These are phyloP conservation scores for Euphorbia schlechtendalii DNA, from an alignment of 441 rosid species.

Conservation along the genomic window DNA sequence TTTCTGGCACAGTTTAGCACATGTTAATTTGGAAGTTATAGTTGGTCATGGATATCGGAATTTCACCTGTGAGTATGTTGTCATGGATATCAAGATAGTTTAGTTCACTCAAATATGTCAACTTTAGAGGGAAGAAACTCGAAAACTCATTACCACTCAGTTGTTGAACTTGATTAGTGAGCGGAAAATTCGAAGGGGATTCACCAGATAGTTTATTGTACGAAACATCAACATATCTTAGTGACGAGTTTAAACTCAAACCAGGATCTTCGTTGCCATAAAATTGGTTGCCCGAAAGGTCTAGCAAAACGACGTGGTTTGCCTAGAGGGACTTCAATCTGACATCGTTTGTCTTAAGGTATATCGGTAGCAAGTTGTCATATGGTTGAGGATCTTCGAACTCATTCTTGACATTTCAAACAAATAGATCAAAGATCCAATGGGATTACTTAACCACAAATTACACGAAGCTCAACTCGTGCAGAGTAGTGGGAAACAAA, in stretches of 20 bases:
- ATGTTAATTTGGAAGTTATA: no score
- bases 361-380: no score
- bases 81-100: conserved; percentile 36
- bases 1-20: no score
- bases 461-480: no score
- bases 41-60: no score
- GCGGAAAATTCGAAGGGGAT: conserved; percentile 20
- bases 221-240: conserved; percentile 9
- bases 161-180: conserved; percentile 1
- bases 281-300: conserved; percentile 27
- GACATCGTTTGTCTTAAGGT: no score
- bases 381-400: no score
- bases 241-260: conserved; percentile 7
- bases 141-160: conserved; percentile 26
- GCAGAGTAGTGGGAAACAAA: no score
- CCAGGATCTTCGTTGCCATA: conserved; percentile 29
- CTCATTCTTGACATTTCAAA: no score
- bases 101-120: conserved; percentile 16
- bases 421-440: no score
- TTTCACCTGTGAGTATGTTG: conserved; percentile 31
- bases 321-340: no score
- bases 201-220: conserved; percentile 31
- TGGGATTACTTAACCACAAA: no score
- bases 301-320: conserved; percentile 20
- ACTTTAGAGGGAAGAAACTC: conserved; percentile 23